Evolutionary conservation across 2,329 filamentous ascomycete species (phyloP), one percentile per base, ranked within the genome.

Genomic region (Diaporthe batatas): DNA sequence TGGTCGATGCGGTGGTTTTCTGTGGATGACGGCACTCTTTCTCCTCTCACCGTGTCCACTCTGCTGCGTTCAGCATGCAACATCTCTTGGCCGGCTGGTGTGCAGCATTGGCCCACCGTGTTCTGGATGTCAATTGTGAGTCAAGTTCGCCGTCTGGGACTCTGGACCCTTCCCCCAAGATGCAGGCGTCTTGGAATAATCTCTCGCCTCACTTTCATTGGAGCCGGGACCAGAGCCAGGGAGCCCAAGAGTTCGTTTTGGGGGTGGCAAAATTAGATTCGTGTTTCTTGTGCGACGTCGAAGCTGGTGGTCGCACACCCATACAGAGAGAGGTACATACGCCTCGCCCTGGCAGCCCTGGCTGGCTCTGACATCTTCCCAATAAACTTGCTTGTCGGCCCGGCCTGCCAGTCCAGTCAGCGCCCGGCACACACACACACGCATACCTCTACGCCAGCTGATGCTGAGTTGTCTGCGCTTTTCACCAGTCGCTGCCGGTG

Each of bases 211-310:
- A 44, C 12, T 3, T 70, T 21, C 29, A 70, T 59, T 70, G 68
- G 68, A 59, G n/a, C 54, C 54, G 39, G 54, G 25, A 29, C 18
- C 44, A 62, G 44, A 62, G 55, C 32, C 36, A 32, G 68, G 55
- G 8, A 53, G 23, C 68, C 55, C 44, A 53, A 49, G 47, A 29
- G 39, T 67, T 67, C 10, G 47, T 67, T 67, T 54, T 70, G 68
- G 53, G 44, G 68, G 68, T 70, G 68, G 68, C 68, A 62, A 54
- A 70, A 70, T 67, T 67, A 39, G 62, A 32, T 32, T 62, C 68
- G 34, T 58, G 49, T 59, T 49, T 47, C 47, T 62, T 59, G 54
- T 53, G 68, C 34, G 55, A 70, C 68, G 47, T 42, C 16, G 32
- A 59, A 23, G 44, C 18, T 53, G 34, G 49, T 51, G 42, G 44